phyloP scores from a whole-genome alignment of 345 rosid genomes.

The Populus euphratica region DNA sequence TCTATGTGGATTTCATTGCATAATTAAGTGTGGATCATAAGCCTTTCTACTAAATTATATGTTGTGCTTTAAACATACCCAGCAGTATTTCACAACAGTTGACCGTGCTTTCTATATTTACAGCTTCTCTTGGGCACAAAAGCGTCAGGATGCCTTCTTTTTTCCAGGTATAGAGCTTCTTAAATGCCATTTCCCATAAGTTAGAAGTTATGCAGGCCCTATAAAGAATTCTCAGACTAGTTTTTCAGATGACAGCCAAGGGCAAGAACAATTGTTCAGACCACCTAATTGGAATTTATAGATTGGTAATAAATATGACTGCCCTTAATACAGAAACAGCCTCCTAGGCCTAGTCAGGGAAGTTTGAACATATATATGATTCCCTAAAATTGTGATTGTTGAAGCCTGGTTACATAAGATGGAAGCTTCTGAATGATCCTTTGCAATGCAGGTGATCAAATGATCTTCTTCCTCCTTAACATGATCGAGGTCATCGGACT shows the following conservation, averaged over 20 bases:
- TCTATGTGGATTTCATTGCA: background rate
- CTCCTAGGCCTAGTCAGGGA: background rate
- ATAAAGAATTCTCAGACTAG: background rate
- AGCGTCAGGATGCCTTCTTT: constrained; percentile 35
- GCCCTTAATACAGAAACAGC: background rate
- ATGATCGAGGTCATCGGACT: constrained; percentile 44
- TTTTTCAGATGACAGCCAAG: background rate
- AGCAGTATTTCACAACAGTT: background rate
- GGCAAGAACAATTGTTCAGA: background rate
- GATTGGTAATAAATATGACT: background rate
- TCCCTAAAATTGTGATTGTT: background rate
- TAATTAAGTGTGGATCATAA: background rate
- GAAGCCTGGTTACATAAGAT: too few species aligned
- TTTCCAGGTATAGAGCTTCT: constrained; percentile 35
- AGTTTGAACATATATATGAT: background rate
- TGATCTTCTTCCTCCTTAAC: constrained; percentile 48
- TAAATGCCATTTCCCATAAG: background rate
- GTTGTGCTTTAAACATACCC: background rate
- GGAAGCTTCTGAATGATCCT: too few species aligned
- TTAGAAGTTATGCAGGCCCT: background rate
- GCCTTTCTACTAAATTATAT: background rate
- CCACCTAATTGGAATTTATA: background rate
- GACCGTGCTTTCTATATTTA: background rate
- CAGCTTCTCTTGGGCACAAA: constrained; percentile 58
- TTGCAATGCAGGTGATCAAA: constrained; percentile 34